Evolutionary conservation across 2,329 filamentous ascomycete genomes (phyloP), one percentile per base, ranked within the genome.

Genomic region (Verticillium dahliae): DNA sequence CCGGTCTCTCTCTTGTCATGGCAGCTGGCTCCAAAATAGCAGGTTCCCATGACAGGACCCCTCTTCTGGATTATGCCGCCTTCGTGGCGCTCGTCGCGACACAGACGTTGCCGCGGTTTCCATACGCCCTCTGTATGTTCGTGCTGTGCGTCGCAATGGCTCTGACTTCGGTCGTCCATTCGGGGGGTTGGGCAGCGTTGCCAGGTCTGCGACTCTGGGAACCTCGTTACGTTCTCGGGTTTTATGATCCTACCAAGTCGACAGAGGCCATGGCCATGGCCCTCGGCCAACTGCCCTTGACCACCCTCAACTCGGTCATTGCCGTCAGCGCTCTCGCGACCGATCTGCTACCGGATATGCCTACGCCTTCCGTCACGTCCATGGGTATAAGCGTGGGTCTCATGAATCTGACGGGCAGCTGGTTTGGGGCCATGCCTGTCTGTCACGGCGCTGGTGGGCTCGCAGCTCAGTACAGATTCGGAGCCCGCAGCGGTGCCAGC

Each of bases 341-440:
- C 1, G 91, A 96, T 69, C 81, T 98, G 11, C 80, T 97, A 3
- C 91, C 92, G 0, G 76, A 84, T 1, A 75, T 89, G 3, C 82
- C 84, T 0, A 67, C 87, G 0, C 91, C 92, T 0, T 86, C 85
- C 0, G 88, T 92, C 6, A 94, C 91, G 0, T 81, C 87, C 0
- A 80, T 98, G 35, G 94, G 93, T 1, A 73, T 93, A 63, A 96
- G 91, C 60, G 91, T 98, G 4, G 88, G 89, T 0, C 69, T 80
- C 1, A 96, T 97, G 85, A 98, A 98, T 71, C 78, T 97, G 3
- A 73, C 90, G 1, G 90, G 90, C 15, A 93, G 91, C 69, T 96
- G 91, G 90, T 96, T 97, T 69, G 93, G 93, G 57, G 90, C 90
- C 5, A 98, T 97, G 95, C 95, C 94, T 3, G 87, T 95, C 4